Evolutionary conservation across 306 rosid species (phyloP).

Genomic region (Vigna angularis): DNA sequence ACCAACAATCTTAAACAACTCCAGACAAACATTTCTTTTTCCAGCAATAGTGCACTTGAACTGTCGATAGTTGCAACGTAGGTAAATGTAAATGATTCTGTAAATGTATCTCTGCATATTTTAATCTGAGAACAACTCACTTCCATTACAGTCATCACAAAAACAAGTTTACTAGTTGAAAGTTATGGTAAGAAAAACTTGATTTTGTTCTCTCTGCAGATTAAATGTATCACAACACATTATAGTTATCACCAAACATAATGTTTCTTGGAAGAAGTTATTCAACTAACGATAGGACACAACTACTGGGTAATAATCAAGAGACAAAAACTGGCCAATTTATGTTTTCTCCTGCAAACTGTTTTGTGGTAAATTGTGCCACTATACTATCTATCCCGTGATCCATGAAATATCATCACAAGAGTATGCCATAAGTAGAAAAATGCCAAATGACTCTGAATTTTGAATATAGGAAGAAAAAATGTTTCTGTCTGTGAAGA

Average conservation of each 20-base stretch:
- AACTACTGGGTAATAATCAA: not conserved
- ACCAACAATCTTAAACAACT: conserved; percentile 1
- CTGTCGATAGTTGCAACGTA: not conserved
- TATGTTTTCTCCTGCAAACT: not conserved
- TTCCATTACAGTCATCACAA: not conserved
- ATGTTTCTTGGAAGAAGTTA: not conserved
- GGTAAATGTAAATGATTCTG: not conserved
- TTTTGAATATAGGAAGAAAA: conserved; percentile 18
- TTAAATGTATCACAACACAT: not conserved
- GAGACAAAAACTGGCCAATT: conserved; percentile 37
- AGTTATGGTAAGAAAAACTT: not conserved
- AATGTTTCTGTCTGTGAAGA: not conserved
- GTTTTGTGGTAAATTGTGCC: conserved; percentile 58
- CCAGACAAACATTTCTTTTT: not conserved
- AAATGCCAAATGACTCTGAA: conserved; percentile 53
- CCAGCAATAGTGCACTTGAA: not conserved
- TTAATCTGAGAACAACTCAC: not conserved
- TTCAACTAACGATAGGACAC: not conserved
- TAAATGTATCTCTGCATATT: not conserved
- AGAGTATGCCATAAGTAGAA: conserved; percentile 2
- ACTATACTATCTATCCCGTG: conserved; percentile 42
- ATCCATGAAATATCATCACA: conserved; percentile 28
- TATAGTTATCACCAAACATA: not conserved
- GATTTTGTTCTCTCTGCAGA: not conserved
- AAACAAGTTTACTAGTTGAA: not conserved